Base-by-base conservation (phyloP, 1,284 basidiomycete genomes). In the Volvariella surrecta region DNA sequence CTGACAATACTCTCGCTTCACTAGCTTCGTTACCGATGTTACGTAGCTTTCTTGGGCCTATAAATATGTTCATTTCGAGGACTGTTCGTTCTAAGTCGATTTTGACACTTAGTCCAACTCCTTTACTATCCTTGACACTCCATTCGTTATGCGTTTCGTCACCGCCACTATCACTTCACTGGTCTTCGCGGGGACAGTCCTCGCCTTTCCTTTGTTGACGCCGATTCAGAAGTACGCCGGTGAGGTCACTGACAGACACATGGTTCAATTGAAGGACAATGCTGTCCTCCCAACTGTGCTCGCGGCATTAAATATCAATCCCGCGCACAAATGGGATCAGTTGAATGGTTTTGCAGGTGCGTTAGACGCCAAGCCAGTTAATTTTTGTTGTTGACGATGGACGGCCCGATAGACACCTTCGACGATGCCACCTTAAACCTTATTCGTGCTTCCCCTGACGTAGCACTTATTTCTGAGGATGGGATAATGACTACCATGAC, bases 221-320 rank as follows among this genome's bases (percentile, higher is more conserved):
- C 18, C 49, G 11, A 46, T 60, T 31, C 46, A 55, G 38, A 57
- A 49, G 31, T 55, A 48, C 40, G 28, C 42, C 3, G 58, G 60
- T 4, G 49, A 54, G 17, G 58, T 52, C 8, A 54, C 46, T 39
- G 58, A 56, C 20, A 58, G 58, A 42, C 81, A 79, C 65, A 75
- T 83, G 52, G 71, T 83, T 55, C 71, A 73, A 52, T 66, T 85
- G 57, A 79, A 79, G 62, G 34, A 35, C 4, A n/a, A n/a, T 7
- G 34, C 18, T 35, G 13, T n/a, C 6, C 34, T 28, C 6, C 24
- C 24, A 28, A 28, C 24, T 11, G 24, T 28, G 6, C 24, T 28
- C 24, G 24, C 6, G 24, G 6, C 24, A 6, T 28, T 28, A 11
- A 11, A 11, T 11, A 28, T 28, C 24, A 11, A 28, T 6, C 24